A percentile compares a stretch with the other conserved stretches of the same genome.
Evolutionary conservation across 495 filamentous ascomycete genomes (phyloP).

Genomic region (Mycothermus thermophilus): DNA sequence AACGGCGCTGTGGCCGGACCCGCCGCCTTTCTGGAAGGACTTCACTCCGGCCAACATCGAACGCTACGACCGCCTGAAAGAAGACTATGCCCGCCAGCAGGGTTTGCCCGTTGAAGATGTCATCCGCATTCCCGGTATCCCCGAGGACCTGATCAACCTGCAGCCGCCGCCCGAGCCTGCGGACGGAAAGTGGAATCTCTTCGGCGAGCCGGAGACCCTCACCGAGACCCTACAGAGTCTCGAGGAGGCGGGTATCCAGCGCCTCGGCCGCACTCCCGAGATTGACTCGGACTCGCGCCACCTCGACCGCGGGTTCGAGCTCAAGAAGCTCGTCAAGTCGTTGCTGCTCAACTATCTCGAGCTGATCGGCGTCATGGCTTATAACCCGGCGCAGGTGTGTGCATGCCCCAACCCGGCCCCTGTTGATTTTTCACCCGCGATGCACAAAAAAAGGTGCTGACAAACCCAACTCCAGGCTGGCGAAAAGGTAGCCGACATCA

Average conservation of each 20-base stretch:
- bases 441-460: not conserved
- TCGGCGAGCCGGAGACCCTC: slow-evolving; percentile 52
- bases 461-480: slow-evolving; percentile 19
- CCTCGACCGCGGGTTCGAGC: slow-evolving; percentile 57
- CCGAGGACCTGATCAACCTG: slow-evolving; percentile 61
- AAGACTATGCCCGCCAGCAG: slow-evolving; percentile 24
- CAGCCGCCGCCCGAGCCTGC: slow-evolving; percentile 65
- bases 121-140: slow-evolving; percentile 41
- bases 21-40: slow-evolving; percentile 78
- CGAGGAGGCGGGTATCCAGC: slow-evolving; percentile 51
- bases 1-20: slow-evolving; percentile 51
- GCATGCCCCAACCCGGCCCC: no score
- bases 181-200: slow-evolving; percentile 58
- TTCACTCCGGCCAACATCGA: slow-evolving; percentile 70
- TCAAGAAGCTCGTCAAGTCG: slow-evolving; percentile 66
- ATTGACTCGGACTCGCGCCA: slow-evolving; percentile 31
- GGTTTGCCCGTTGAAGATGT: slow-evolving; percentile 16
- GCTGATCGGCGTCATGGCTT: slow-evolving; percentile 53
- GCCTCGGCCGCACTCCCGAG: slow-evolving; percentile 45
- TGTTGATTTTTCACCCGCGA: slow-evolving; percentile 8
- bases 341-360: slow-evolving; percentile 76
- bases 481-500: slow-evolving; percentile 60
- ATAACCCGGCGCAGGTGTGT: slow-evolving; percentile 44
- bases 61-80: slow-evolving; percentile 42
- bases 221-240: slow-evolving; percentile 53